Evolutionary conservation across 441 rosid species (phyloP), one percentile per base, ranked within the genome.

Genomic region (Bocquillonia castaneifolia): DNA sequence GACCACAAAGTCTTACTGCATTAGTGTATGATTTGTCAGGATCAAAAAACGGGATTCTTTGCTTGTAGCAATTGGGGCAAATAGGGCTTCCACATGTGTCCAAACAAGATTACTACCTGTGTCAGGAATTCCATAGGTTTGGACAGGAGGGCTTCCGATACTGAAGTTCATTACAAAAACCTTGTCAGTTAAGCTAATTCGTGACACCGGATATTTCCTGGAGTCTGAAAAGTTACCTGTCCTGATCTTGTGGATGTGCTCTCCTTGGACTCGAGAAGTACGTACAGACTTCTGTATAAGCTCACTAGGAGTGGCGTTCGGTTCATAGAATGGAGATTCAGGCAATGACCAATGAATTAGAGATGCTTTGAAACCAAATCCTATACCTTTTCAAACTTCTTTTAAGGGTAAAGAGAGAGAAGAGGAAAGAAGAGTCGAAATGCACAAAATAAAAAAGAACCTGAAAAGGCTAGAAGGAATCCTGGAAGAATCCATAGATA

Each of bases 271-370:
- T 18, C 26, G 67, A 18, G 67, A 63, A 31, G 67, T 36, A 0
- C 28, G 67, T 10, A 63, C 42, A 0, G 56, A 63, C 20, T 55
- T 56, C 23, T 10, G 67, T 4, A 47, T 31, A 0, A 47, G 42
- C 56, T 63, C 42, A 0, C 1, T 56, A 4, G 10, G 42, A 8
- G 23, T 45, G n/a, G 17, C 28, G 6, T 63, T 63, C 4, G 67
- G 67, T 29, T 22, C 7, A 2, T 63, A 63, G 25, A 29, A 63
- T 34, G 67, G 56, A 7, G 67, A 63, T 48, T 63, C 42, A 28
- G 67, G 42, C 28, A 56, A 63, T 63, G 67, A 63, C 67, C 56
- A 63, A 25, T 63, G 67, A 42, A 63, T 47, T 18, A 63, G n/a
- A 28, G 67, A 56, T 28, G 67, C 55, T 63, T 28, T 12, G 28